A percentile compares a stretch with the other conserved stretches of the same genome.
Conservation (phyloP, 371 early-diverging fungal genomes). For the Mortierella sp. region DNA sequence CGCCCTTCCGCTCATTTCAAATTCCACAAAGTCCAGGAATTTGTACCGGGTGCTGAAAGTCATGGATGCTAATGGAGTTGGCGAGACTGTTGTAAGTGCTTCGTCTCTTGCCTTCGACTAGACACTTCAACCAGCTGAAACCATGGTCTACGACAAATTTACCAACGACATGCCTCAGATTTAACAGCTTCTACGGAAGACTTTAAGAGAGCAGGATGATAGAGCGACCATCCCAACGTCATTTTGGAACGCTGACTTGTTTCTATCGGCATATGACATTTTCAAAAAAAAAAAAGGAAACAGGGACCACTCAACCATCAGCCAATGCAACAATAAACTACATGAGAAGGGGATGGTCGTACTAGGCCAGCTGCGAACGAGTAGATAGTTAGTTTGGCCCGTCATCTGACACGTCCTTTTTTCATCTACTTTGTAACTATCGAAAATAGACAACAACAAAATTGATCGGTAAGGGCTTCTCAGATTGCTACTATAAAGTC, state of each 20-base stretch:
- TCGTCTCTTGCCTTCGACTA: neutral
- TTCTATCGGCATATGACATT: neutral
- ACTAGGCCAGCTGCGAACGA: too few relatives aligned
- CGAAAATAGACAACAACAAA: conserved; percentile 49
- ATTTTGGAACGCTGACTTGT: neutral
- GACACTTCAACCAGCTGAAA: neutral
- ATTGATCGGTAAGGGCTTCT: conserved; percentile 50
- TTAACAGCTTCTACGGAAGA: neutral
- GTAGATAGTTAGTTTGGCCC: neutral
- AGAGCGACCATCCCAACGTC: neutral
- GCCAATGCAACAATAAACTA: neutral
- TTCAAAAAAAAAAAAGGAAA: neutral
- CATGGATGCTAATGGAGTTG: conserved; percentile 51
- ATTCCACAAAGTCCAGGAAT: conserved; percentile 45
- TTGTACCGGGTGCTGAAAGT: conserved; percentile 53
- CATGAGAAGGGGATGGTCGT: neutral
- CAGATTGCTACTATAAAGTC: conserved; percentile 57
- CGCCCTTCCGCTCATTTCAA: conserved; percentile 46
- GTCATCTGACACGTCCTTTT: neutral
- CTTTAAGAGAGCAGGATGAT: neutral
- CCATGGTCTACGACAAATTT: neutral
- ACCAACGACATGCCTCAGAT: too few relatives aligned
- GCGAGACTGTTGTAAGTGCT: conserved; percentile 53
- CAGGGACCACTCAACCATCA: neutral
- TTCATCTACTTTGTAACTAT: neutral